A percentile compares a stretch with the other conserved stretches of the same genome.
These are phyloP conservation scores for Pseudonectria foliicola DNA, from an alignment of 2,329 filamentous ascomycete genomes.

Conservation along the genomic window DNA sequence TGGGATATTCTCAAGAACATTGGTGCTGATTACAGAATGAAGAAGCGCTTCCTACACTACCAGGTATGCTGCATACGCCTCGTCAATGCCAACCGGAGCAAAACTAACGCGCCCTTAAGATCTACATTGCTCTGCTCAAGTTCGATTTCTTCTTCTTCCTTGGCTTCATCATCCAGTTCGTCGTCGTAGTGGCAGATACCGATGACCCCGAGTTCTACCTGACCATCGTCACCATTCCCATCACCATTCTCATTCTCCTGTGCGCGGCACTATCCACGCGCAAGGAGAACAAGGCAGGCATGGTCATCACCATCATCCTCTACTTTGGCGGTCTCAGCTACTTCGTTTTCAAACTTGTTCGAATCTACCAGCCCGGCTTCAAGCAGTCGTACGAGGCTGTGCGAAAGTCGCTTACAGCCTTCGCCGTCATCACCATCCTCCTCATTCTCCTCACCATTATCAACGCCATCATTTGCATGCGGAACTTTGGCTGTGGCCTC, in stretches of 20 bases:
- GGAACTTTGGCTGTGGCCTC: conserved; percentile 84
- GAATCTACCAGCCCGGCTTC: conserved; percentile 73
- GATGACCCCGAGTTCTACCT: conserved; percentile 72
- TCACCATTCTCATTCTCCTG: conserved; percentile 84
- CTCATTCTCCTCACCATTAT: conserved; percentile 82
- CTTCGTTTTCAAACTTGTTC: conserved; percentile 96
- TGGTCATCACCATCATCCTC: conserved; percentile 70
- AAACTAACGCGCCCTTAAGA: conserved; percentile 43
- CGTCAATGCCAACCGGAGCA: not conserved
- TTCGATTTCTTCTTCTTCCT: conserved; percentile 99
- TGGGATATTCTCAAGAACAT: conserved; percentile 99
- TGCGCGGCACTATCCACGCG: conserved; percentile 80
- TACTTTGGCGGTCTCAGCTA: conserved; percentile 88
- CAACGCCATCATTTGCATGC: conserved; percentile 80
- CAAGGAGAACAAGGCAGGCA: conserved; percentile 72
- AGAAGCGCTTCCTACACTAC: conserved; percentile 91
- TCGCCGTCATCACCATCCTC: conserved; percentile 86
- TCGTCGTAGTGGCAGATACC: conserved; percentile 74
- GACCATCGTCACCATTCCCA: conserved; percentile 81
- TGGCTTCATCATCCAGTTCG: conserved; percentile 95
- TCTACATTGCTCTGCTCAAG: conserved; percentile 95
- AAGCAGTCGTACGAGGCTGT: conserved; percentile 64
- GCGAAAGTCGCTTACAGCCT: conserved; percentile 79
- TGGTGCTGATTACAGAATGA: conserved; percentile 93
- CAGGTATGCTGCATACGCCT: conserved; percentile 54